These are phyloP conservation scores for Dillenia turbinata DNA, from an alignment of 164 flowering plant genomes.

Conservation along the genomic window DNA sequence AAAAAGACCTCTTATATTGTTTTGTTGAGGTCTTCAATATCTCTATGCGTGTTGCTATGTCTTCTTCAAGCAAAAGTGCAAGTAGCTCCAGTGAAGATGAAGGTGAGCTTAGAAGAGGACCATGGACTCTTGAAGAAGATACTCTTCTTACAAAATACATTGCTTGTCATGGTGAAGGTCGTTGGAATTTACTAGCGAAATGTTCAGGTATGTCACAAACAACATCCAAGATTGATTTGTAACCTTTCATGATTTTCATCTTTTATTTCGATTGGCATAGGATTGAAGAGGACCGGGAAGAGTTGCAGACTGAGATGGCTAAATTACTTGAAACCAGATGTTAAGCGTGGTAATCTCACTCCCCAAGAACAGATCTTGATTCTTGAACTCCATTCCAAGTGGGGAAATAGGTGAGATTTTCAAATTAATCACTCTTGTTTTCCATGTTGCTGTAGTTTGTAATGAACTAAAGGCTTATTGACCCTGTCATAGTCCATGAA, in stretches of 20 bases:
- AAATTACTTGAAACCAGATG: slow-evolving; percentile 78
- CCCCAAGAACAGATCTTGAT: slow-evolving; percentile 75
- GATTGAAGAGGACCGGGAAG: slow-evolving; percentile 81
- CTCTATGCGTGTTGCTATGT: slow-evolving; percentile 15
- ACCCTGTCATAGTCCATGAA: too few species aligned
- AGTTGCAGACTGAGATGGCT: slow-evolving; percentile 91
- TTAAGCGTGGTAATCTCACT: slow-evolving; percentile 66
- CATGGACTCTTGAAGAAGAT: slow-evolving; percentile 93
- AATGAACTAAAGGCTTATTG: too few species aligned
- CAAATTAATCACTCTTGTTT: not conserved
- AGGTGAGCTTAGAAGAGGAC: slow-evolving; percentile 77
- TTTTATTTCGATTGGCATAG: slow-evolving; percentile 19
- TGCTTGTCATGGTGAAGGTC: slow-evolving; percentile 65
- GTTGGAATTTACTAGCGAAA: slow-evolving; percentile 73
- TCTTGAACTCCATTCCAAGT: slow-evolving; percentile 78
- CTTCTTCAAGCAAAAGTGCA: slow-evolving; percentile 10
- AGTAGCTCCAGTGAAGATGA: slow-evolving; percentile 30
- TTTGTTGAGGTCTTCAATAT: not conserved
- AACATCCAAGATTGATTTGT: not conserved
- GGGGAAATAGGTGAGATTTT: slow-evolving; percentile 70
- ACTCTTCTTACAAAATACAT: slow-evolving; percentile 51
- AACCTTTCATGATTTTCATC: not conserved
- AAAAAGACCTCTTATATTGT: not conserved
- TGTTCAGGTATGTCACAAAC: slow-evolving; percentile 44
- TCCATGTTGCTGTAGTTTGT: too few species aligned